Conservation (phyloP, 148 eudicot genomes). For the Chenopodium berlandieri region DNA sequence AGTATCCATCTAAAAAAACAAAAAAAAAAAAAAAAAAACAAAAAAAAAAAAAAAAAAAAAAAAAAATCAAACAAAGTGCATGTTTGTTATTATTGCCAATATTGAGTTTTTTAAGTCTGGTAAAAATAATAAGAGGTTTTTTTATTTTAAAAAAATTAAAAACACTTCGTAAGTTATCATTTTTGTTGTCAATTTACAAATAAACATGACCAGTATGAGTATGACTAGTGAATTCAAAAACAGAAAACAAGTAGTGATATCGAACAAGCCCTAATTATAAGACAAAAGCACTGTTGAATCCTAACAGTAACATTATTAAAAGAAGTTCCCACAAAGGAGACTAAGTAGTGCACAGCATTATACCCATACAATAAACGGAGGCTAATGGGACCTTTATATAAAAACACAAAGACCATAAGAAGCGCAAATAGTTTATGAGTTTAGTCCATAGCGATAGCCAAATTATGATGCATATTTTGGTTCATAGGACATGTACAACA, state of each 20-base stretch:
- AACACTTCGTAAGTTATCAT: neutral
- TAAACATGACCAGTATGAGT: neutral
- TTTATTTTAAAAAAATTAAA: too few relatives aligned
- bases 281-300: neutral
- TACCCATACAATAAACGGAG: neutral
- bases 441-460: neutral
- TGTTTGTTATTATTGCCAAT: neutral
- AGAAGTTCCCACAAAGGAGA: neutral
- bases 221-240: neutral
- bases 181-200: neutral
- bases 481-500: neutral
- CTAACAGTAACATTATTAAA: neutral
- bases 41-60: too few relatives aligned
- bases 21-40: too few relatives aligned
- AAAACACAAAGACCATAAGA: neutral
- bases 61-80: neutral
- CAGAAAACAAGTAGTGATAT: neutral
- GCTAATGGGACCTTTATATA: neutral
- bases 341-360: neutral
- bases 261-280: neutral
- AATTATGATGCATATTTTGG: neutral
- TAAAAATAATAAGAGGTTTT: too few relatives aligned
- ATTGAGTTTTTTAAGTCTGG: neutral
- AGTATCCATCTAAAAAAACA: neutral
- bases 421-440: neutral